Evolutionary conservation across 1,139 yeast genomes (phyloP).

Genomic region (Debaryomyces subglobosus): DNA sequence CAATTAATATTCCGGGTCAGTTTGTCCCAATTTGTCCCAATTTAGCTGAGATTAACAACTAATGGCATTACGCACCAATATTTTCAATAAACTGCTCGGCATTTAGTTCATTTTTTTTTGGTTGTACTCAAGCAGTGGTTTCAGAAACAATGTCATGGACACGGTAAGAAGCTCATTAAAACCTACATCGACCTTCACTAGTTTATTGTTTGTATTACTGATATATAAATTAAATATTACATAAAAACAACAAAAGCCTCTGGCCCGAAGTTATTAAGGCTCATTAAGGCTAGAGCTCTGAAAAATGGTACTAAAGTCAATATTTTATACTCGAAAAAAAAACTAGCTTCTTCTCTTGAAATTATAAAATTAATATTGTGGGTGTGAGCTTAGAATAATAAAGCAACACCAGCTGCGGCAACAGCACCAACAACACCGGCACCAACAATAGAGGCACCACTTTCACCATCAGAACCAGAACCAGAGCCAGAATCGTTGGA

Average conservation of each 20-base stretch:
- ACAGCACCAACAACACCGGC: slow-evolving; percentile 42
- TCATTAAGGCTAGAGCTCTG: neutral
- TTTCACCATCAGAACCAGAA: slow-evolving; percentile 12
- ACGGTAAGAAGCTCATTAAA: too few relatives aligned
- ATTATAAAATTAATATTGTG: neutral
- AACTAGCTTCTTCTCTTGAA: slow-evolving; percentile 6
- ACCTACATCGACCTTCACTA: neutral
- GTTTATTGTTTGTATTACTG: slow-evolving; percentile 9
- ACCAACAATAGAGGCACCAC: slow-evolving; percentile 33
- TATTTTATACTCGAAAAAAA: slow-evolving; percentile 4
- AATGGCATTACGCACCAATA: neutral
- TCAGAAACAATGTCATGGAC: too few relatives aligned
- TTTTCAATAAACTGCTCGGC: neutral
- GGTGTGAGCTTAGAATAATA: slow-evolving; percentile 38
- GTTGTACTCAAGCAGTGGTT: too few relatives aligned
- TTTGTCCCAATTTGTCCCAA: neutral
- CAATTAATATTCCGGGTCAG: neutral
- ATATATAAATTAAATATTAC: slow-evolving; percentile 9
- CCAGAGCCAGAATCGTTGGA: slow-evolving; percentile 26
- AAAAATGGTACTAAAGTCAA: slow-evolving; percentile 1
- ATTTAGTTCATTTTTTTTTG: neutral
- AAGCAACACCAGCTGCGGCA: slow-evolving; percentile 51
- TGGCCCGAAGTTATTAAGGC: neutral
- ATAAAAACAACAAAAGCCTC: slow-evolving; percentile 8
- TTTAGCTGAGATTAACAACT: neutral